Conservation (phyloP, 2,329 filamentous ascomycete species). For the Pseudofabraea citricarpa region DNA sequence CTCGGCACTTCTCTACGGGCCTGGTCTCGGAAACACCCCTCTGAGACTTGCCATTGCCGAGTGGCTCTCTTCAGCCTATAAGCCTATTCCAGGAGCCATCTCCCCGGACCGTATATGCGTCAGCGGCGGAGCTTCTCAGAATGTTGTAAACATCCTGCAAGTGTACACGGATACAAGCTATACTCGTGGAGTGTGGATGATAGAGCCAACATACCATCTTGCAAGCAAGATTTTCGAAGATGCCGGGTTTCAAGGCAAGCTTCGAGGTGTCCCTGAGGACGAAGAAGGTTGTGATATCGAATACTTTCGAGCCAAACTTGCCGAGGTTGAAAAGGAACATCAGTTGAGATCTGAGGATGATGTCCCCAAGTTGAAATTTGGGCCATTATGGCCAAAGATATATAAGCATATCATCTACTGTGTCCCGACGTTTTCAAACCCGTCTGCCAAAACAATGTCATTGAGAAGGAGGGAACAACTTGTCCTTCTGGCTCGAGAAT, state of each 20-base stretch:
- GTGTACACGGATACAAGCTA: slow-evolving; percentile 61
- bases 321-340: slow-evolving; percentile 9
- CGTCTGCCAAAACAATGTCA: slow-evolving; percentile 61
- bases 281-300: slow-evolving; percentile 56
- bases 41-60: slow-evolving; percentile 50
- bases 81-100: slow-evolving; percentile 32
- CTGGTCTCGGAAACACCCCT: slow-evolving; percentile 51
- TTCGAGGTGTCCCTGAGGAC: slow-evolving; percentile 59
- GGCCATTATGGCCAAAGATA: slow-evolving; percentile 76
- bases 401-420: slow-evolving; percentile 74
- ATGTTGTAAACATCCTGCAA: slow-evolving; percentile 56
- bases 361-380: slow-evolving; percentile 38
- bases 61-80: slow-evolving; percentile 58
- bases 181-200: slow-evolving; percentile 60
- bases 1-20: slow-evolving; percentile 56
- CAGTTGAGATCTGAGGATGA: slow-evolving; percentile 25
- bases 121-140: slow-evolving; percentile 62
- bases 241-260: slow-evolving; percentile 50
- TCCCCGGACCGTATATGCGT: slow-evolving; percentile 51
- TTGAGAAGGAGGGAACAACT: slow-evolving; percentile 49
- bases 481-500: slow-evolving; percentile 55
- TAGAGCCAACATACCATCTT: slow-evolving; percentile 62
- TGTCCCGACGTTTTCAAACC: slow-evolving; percentile 67
- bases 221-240: slow-evolving; percentile 64
- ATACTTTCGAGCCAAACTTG: slow-evolving; percentile 43